phyloP scores from a whole-genome alignment of 768 basidiomycete genomes.

The Vararia minispora region DNA sequence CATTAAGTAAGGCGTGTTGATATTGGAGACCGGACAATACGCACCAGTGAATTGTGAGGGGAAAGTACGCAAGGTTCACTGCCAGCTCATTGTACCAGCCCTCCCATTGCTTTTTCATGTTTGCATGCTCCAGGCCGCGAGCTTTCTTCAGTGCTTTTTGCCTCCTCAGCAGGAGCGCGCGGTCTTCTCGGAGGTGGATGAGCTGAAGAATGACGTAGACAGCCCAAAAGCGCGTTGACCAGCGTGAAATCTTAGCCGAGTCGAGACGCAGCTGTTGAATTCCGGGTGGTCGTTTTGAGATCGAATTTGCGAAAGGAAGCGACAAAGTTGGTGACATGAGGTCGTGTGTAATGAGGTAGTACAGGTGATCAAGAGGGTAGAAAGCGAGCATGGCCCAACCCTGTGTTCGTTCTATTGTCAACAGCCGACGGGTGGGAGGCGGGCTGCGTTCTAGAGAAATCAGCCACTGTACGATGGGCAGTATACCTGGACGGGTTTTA shows the following conservation, averaged over 20 bases:
- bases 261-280: conserved; percentile 30
- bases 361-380: conserved; percentile 71
- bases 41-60: conserved; percentile 77
- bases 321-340: conserved; percentile 48
- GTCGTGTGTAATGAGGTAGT: conserved; percentile 49
- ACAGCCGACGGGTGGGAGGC: conserved; percentile 56
- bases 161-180: conserved; percentile 41
- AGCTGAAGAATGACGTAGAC: conserved; percentile 70
- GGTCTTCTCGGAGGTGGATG: conserved; percentile 59
- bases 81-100: conserved; percentile 63
- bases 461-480: conserved; percentile 75
- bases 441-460: conserved; percentile 62
- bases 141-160: conserved; percentile 42
- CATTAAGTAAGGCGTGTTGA: not conserved
- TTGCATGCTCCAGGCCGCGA: conserved; percentile 43
- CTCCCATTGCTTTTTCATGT: conserved; percentile 49
- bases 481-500: conserved; percentile 36
- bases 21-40: conserved; percentile 12
- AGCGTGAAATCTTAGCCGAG: conserved; percentile 38
- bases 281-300: conserved; percentile 24
- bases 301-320: conserved; percentile 21
- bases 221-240: conserved; percentile 80
- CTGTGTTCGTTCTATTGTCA: conserved; percentile 71
- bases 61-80: conserved; percentile 68
- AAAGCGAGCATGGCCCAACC: conserved; percentile 70